Evolutionary conservation across 257 asterid species (phyloP).

Genomic region (Craterostigma plantagineum): DNA sequence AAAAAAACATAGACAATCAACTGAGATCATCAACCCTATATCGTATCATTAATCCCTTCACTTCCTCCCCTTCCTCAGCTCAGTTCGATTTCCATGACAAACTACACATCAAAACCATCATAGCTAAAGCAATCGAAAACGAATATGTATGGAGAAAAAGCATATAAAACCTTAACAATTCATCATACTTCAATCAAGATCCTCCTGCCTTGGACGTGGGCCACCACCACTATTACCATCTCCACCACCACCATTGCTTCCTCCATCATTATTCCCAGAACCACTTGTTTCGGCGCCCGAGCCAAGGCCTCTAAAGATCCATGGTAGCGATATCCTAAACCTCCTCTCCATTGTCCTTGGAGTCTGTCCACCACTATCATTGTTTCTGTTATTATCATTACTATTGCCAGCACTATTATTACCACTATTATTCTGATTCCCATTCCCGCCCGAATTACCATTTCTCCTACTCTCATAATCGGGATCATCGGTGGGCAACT

Average conservation of each 20-base stretch:
- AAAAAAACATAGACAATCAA: too few relatives aligned
- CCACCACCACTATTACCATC: constrained; percentile 19
- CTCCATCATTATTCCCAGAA: constrained; percentile 21
- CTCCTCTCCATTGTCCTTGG: constrained; percentile 48
- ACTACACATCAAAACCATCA: too few relatives aligned
- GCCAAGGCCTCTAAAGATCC: constrained; percentile 42
- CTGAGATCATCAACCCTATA: too few relatives aligned
- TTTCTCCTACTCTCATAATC: constrained; percentile 38
- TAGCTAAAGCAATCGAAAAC: too few relatives aligned
- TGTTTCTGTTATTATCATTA: constrained; percentile 16
- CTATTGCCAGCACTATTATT: constrained; percentile 17
- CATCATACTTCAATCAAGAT: constrained; percentile 40
- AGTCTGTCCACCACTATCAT: constrained; percentile 15
- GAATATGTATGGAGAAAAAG: too few relatives aligned
- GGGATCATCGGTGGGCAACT: constrained; percentile 73
- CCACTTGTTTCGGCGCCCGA: constrained; percentile 54
- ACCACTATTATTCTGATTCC: constrained; percentile 1
- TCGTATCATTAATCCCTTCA: too few relatives aligned
- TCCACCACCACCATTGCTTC: constrained; percentile 18
- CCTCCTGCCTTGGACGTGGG: constrained; percentile 48
- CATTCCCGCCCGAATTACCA: constrained; percentile 11
- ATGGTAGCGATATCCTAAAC: constrained; percentile 56
- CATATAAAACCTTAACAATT: neutral
- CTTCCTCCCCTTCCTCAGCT: too few relatives aligned
- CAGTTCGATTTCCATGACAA: too few relatives aligned